These are phyloP conservation scores for Mycena alexandri DNA, from an alignment of 768 basidiomycete species.

Conservation along the genomic window DNA sequence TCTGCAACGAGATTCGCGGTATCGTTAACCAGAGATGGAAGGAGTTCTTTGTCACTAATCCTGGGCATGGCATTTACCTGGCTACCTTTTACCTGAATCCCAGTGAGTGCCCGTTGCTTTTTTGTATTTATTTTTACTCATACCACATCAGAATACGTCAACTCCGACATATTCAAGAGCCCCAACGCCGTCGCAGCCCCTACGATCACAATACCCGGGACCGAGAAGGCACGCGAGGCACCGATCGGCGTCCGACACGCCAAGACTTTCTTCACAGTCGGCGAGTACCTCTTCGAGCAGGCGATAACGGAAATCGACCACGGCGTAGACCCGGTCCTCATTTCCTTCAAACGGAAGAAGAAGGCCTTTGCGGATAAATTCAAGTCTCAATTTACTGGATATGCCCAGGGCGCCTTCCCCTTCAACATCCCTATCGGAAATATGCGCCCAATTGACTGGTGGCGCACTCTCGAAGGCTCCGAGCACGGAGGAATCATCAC, in stretches of 20 bases:
- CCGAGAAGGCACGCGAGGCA: slow-evolving; percentile 29
- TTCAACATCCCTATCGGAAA: slow-evolving; percentile 41
- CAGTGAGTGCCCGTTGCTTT: background rate
- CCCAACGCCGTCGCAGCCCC: slow-evolving; percentile 1
- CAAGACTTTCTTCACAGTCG: slow-evolving; percentile 44
- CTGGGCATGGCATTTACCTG: slow-evolving; percentile 6
- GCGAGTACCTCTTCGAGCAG: slow-evolving; percentile 37
- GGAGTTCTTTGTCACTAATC: slow-evolving; percentile 12
- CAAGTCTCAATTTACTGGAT: slow-evolving; percentile 43
- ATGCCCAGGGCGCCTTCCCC: slow-evolving; percentile 43
- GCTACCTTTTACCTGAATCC: slow-evolving; percentile 17
- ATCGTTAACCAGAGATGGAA: slow-evolving; percentile 10
- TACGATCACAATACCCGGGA: slow-evolving; percentile 35
- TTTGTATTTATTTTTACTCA: background rate
- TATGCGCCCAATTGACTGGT: slow-evolving; percentile 42
- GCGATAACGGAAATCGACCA: slow-evolving; percentile 39
- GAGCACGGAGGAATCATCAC: slow-evolving; percentile 47
- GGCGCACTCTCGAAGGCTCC: slow-evolving; percentile 38
- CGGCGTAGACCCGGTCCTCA: slow-evolving; percentile 36
- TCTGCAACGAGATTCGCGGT: slow-evolving; percentile 10
- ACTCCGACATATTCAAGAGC: background rate
- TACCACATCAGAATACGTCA: background rate
- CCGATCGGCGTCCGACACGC: slow-evolving; percentile 42
- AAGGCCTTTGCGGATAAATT: slow-evolving; percentile 36
- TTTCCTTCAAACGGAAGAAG: slow-evolving; percentile 36